phyloP scores from a whole-genome alignment of 176 grass and related monocot genomes.

The Urochloa ruziziensis region DNA sequence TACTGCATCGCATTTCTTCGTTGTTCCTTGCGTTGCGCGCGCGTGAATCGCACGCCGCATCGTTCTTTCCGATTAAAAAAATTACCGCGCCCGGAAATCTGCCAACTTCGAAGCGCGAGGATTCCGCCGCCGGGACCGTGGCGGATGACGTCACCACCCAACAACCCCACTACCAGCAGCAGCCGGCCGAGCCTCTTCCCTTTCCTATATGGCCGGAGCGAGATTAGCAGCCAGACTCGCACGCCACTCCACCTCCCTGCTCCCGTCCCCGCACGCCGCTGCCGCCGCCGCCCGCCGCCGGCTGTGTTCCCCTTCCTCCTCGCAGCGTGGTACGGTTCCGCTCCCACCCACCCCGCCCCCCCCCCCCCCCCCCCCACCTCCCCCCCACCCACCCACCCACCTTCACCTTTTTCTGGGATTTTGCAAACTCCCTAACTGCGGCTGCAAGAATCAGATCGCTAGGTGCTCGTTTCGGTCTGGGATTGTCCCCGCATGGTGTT shows the following conservation, averaged over 20 bases:
- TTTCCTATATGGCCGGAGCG: not conserved
- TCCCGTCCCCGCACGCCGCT: not conserved
- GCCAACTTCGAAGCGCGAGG: not conserved
- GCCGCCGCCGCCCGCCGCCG: not conserved
- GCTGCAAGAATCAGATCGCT: not conserved
- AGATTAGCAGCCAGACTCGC: not conserved
- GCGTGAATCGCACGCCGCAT: too few species aligned
- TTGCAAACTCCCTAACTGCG: not conserved
- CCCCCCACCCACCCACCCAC: too few species aligned
- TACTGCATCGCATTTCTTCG: too few species aligned
- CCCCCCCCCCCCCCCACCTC: too few species aligned
- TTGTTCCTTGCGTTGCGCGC: too few species aligned
- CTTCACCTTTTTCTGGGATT: too few species aligned
- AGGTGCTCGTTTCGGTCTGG: not conserved
- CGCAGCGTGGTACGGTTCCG: not conserved
- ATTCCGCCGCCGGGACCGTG: not conserved
- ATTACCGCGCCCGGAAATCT: too few species aligned
- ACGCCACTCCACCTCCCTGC: not conserved
- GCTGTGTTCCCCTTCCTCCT: not conserved
- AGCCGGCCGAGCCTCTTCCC: not conserved
- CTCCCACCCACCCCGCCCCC: not conserved
- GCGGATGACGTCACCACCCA: not conserved
- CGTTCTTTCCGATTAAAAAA: too few species aligned
- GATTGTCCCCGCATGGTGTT: not conserved
- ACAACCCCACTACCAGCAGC: not conserved